Base-by-base conservation (phyloP, 768 basidiomycete species). In the Scleroderma bovista region DNA sequence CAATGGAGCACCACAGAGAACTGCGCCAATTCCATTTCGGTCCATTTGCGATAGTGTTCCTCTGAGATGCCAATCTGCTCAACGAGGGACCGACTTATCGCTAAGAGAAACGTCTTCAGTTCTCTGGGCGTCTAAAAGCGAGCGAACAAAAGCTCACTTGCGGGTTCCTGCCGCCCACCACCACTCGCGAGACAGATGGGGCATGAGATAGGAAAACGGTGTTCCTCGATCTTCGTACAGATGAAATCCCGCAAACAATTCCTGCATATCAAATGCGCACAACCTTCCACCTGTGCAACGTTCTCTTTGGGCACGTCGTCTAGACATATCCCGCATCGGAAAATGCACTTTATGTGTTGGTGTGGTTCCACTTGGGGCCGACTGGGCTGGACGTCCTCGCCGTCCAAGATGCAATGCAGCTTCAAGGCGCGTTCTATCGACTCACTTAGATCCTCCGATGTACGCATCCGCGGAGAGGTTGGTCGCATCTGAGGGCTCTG, bases 161-260 rank as follows among this genome's bases (percentile, higher is more conserved):
- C 62, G 17, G 67, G 67, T 15, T 43, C 41, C 23, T 31, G 12
- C 8, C 55, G 50, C 13, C 60, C 54, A 10, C 53, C 54, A 10
- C 53, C 59, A 26, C 63, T 58, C 15, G 69, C 60, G 16, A 68
- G 61, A 52, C 85, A 87, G 29, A 74, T 56, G 1, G 84, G 85
- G 60, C 84, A 86, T 12, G 75, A 58, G 24, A 86, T 76, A 3
- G 84, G 84, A 42, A 75, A 84, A 13, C 72, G 73, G 47, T 72
- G 73, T 36, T 80, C 78, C 15, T 70, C 66, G 20, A 86, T 68
- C 62, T 75, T 76, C 7, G 74, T 66, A 23, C 57, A 57, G 11
- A 77, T 64, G 46, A 78, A 74, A 4, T 51, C 53, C 47, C 61
- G 65, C 44, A 84, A 51, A 57, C 85, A 86, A 3, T 66, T 60